These are phyloP conservation scores for Basidiobolus meristosporus DNA, from an alignment of 371 early-diverging fungal genomes.

Conservation along the genomic window DNA sequence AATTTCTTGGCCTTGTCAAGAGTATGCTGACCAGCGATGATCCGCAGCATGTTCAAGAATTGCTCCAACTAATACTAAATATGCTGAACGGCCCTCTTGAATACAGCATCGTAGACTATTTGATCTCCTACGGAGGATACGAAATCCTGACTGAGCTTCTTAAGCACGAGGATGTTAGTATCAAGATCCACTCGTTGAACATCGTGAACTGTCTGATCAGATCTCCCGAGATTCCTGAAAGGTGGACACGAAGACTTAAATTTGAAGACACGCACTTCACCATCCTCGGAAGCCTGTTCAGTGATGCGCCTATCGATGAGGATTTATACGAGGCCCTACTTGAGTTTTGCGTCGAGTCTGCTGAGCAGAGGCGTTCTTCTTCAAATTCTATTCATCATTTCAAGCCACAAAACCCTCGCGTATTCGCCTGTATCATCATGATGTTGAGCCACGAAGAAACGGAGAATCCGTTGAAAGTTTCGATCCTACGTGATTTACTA, in stretches of 20 bases:
- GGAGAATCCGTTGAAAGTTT: no score
- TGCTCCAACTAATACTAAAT: slow-evolving; percentile 3
- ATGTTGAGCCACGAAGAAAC: no score
- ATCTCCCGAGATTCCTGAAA: slow-evolving; percentile 3
- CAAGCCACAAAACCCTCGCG: no score
- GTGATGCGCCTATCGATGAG: slow-evolving; percentile 1
- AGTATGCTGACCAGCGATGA: slow-evolving; percentile 5
- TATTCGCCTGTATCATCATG: no score
- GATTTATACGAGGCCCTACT: slow-evolving; percentile 4
- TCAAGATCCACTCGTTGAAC: slow-evolving; percentile 2
- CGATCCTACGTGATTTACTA: no score
- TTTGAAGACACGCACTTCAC: slow-evolving; percentile 3
- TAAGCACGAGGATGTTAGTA: slow-evolving; percentile 2
- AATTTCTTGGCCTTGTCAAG: slow-evolving; percentile 4
- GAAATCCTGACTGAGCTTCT: slow-evolving; percentile 7
- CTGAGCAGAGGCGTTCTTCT: no score
- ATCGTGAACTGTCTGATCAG: slow-evolving; percentile 3
- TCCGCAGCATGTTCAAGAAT: slow-evolving; percentile 5
- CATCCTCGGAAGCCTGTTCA: slow-evolving; percentile 2
- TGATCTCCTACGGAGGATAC: slow-evolving; percentile 5
- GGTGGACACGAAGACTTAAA: slow-evolving; percentile 5
- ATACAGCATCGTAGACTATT: slow-evolving; percentile 3
- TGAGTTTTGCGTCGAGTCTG: slow-evolving; percentile 1
- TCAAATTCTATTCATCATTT: no score
- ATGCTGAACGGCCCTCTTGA: slow-evolving; percentile 1